Conservation (phyloP, 495 filamentous ascomycete genomes). For the Amphirosellinia nigrospora region DNA sequence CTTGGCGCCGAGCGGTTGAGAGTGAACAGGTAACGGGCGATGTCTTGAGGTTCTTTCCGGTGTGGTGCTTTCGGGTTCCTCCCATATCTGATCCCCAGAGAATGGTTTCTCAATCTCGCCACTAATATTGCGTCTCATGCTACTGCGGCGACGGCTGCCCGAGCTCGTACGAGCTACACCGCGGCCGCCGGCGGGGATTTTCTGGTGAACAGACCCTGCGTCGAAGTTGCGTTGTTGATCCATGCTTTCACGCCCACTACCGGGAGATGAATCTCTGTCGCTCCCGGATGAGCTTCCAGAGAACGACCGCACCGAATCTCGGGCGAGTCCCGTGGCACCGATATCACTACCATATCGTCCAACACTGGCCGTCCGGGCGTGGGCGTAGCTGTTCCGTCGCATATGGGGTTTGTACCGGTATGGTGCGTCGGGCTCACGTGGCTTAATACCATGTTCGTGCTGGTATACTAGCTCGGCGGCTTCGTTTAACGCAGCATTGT, state of each 20-base stretch:
- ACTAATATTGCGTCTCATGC: constrained; percentile 62
- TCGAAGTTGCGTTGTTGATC: constrained; percentile 37
- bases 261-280: constrained; percentile 41
- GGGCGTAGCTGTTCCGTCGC: constrained; percentile 64
- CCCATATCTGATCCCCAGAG: constrained; percentile 84
- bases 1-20: constrained; percentile 48
- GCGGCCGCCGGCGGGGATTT: constrained; percentile 37
- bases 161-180: constrained; percentile 31
- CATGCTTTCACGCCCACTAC: constrained; percentile 37
- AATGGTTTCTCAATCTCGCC: constrained; percentile 63
- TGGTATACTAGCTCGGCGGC: constrained; percentile 87
- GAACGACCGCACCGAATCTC: constrained; percentile 52
- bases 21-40: constrained; percentile 28
- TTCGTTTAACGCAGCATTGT: constrained; percentile 81
- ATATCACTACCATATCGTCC: constrained; percentile 57
- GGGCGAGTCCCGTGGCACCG: constrained; percentile 53
- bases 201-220: constrained; percentile 32
- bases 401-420: constrained; percentile 68
- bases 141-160: constrained; percentile 49
- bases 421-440: constrained; percentile 64
- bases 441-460: constrained; percentile 69
- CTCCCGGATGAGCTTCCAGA: constrained; percentile 58
- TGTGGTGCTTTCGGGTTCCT: constrained; percentile 68
- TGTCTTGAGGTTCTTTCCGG: constrained; percentile 32
- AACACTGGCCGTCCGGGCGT: constrained; percentile 66